A percentile compares a stretch with the other conserved stretches of the same genome.
These are phyloP conservation scores for Brassica juncea DNA, from an alignment of 345 rosid genomes.

Conservation along the genomic window DNA sequence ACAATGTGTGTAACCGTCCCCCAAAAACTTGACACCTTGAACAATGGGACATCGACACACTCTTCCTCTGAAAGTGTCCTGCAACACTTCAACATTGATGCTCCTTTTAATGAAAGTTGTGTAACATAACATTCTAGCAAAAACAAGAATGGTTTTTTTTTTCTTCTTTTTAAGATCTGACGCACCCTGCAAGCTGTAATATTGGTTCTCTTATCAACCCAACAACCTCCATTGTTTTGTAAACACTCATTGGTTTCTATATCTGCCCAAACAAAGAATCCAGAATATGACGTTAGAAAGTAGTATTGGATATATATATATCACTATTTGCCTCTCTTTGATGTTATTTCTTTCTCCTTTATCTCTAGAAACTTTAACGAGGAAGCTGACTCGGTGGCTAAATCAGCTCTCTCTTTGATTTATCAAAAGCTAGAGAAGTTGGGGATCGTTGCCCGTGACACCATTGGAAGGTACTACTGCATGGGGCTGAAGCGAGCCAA, in stretches of 20 bases:
- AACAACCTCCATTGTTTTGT: conserved; percentile 87
- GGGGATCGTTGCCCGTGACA: conserved; percentile 77
- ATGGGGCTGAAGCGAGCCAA: conserved; percentile 80
- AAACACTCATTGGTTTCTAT: conserved; percentile 90
- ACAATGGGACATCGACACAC: conserved; percentile 89
- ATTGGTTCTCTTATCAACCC: conserved; percentile 73
- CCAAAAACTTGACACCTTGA: conserved; percentile 73
- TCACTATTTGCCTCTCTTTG: too few species aligned
- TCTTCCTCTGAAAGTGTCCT: conserved; percentile 96
- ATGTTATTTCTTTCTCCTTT: too few species aligned
- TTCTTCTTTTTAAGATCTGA: neutral
- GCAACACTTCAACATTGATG: neutral
- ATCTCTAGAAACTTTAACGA: too few species aligned
- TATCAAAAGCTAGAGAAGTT: conserved; percentile 70
- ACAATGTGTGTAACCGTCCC: conserved; percentile 91
- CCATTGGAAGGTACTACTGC: conserved; percentile 69
- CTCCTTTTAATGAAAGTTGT: neutral
- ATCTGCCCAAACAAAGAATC: conserved; percentile 48
- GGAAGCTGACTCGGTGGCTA: too few species aligned
- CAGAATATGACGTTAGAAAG: neutral
- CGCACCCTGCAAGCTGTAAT: conserved; percentile 87
- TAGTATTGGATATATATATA: neutral
- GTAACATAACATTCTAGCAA: neutral
- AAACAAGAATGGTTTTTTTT: neutral
- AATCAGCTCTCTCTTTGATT: too few species aligned